Evolutionary conservation across 192 early-diverging fungal species (phyloP).

Genomic region (Funneliformis mosseae): DNA sequence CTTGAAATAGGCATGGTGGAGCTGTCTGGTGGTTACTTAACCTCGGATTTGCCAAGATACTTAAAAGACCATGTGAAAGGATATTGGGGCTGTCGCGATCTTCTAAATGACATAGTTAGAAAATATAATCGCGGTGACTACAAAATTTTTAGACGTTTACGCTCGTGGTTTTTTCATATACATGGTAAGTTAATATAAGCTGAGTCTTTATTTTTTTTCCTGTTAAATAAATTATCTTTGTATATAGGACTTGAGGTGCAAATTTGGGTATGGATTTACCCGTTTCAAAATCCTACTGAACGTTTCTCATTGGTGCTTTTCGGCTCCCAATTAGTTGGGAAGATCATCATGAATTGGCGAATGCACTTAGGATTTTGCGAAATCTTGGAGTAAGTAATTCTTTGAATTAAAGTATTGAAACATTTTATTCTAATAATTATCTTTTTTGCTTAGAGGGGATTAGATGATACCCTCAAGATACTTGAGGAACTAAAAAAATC

Average conservation of each 20-base stretch:
- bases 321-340: constrained; percentile 20
- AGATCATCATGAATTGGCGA: neutral
- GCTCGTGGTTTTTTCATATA: constrained; percentile 11
- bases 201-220: neutral
- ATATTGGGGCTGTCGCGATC: neutral
- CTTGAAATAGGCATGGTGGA: constrained; percentile 17
- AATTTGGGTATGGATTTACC: constrained; percentile 22
- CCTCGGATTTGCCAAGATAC: constrained; percentile 6
- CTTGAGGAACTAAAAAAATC: constrained; percentile 20
- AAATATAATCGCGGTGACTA: neutral
- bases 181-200: constrained; percentile 7
- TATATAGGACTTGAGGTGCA: constrained; percentile 13
- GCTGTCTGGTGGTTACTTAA: neutral
- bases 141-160: constrained; percentile 3
- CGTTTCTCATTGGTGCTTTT: constrained; percentile 17
- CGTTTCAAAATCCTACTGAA: neutral
- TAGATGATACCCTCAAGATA: neutral
- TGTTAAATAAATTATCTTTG: constrained; percentile 16
- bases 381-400: constrained; percentile 14
- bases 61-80: constrained; percentile 17
- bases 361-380: neutral
- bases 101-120: constrained; percentile 10
- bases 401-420: neutral
- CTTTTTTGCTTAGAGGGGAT: neutral
- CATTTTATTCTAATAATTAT: neutral